Evolutionary conservation across 2,329 filamentous ascomycete genomes (phyloP).

Genomic region (Pseudogymnoascus pannorum): DNA sequence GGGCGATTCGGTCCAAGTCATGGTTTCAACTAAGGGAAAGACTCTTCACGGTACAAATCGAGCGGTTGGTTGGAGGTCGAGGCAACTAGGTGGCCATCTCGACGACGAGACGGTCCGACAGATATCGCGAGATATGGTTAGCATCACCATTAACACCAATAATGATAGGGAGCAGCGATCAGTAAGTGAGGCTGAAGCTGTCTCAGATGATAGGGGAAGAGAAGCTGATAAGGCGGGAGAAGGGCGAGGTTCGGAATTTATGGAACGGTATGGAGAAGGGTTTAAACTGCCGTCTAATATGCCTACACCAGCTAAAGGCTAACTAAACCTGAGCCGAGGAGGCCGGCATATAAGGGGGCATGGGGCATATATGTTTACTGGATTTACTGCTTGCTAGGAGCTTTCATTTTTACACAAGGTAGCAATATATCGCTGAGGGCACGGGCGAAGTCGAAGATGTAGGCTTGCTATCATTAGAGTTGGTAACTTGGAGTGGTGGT

Average conservation of each 20-base stretch:
- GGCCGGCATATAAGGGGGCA: neutral
- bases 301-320: neutral
- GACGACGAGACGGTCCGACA: slow-evolving; percentile 26
- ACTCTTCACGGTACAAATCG: slow-evolving; percentile 29
- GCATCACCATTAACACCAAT: slow-evolving; percentile 18
- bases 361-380: neutral
- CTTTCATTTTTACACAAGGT: neutral
- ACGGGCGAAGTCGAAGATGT: neutral
- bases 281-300: slow-evolving; percentile 11
- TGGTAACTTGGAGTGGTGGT: neutral
- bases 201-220: slow-evolving; percentile 11
- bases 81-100: slow-evolving; percentile 30
- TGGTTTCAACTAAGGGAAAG: slow-evolving; percentile 32
- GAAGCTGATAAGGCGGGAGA: no score
- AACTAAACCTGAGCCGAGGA: neutral
- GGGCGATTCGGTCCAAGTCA: slow-evolving; percentile 31
- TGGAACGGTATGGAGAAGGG: slow-evolving; percentile 22
- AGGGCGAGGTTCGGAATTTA: slow-evolving; percentile 19
- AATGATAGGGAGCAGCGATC: slow-evolving; percentile 14
- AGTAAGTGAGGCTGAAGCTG: slow-evolving; percentile 12
- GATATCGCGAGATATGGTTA: slow-evolving; percentile 28
- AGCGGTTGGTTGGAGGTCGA: slow-evolving; percentile 28
- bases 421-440: neutral
- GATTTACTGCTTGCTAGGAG: neutral
- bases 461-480: neutral